Evolutionary conservation across 148 eudicot species (phyloP).

Genomic region (Dysphania ambrosioides): DNA sequence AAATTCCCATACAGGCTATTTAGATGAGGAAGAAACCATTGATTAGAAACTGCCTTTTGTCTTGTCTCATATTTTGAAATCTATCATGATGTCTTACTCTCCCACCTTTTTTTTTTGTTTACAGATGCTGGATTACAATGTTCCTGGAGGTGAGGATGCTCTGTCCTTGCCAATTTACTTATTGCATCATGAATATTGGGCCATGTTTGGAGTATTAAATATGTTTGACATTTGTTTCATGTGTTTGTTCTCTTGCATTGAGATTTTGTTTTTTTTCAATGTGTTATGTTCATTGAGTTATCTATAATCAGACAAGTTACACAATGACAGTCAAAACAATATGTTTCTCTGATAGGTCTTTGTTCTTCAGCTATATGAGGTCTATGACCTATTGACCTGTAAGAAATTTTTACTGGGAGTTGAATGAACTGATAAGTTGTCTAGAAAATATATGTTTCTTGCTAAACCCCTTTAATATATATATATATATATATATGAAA

Average conservation of each 20-base stretch:
- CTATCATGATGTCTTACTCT: not conserved
- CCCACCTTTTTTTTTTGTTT: constrained; percentile 10
- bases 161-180: not conserved
- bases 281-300: too few species aligned
- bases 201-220: constrained; percentile 8
- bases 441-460: too few species aligned
- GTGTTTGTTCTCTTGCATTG: too few species aligned
- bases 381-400: not conserved
- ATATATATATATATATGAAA: too few species aligned
- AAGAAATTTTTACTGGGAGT: not conserved
- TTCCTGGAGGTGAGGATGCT: constrained; percentile 71
- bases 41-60: not conserved
- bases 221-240: constrained; percentile 9
- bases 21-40: not conserved
- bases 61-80: not conserved
- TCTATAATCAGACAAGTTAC: not conserved
- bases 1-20: not conserved
- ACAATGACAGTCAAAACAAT: not conserved
- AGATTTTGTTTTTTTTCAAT: too few species aligned
- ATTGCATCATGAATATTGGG: constrained; percentile 8
- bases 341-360: not conserved
- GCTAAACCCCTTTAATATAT: too few species aligned
- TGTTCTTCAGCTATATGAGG: not conserved
- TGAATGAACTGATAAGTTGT: not conserved
- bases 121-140: constrained; percentile 94